Conservation (phyloP, 2,329 filamentous ascomycete species). For the Trichoderma afroharzianum region DNA sequence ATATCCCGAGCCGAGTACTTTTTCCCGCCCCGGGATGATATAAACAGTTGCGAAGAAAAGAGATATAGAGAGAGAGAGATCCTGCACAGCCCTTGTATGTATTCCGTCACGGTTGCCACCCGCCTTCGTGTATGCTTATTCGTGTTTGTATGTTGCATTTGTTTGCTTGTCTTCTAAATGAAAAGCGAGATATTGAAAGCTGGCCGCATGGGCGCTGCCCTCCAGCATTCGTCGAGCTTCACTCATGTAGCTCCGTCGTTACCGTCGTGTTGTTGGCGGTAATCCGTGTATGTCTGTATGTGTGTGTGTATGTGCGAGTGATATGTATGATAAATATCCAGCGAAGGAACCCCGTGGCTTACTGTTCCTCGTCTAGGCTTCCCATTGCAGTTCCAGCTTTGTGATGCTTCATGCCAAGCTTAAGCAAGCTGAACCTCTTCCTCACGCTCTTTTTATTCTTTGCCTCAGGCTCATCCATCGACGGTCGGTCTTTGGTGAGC, state of each 20-base stretch:
- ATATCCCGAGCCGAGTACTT: not conserved
- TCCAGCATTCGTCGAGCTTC: not conserved
- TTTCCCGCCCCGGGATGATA: slow-evolving; percentile 1
- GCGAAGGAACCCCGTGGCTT: not conserved
- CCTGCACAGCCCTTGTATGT: slow-evolving; percentile 1
- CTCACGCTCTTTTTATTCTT: slow-evolving; percentile 62
- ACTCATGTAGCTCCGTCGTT: not conserved
- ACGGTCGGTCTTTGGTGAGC: slow-evolving; percentile 23
- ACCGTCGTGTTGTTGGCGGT: not conserved
- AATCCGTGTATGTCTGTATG: not conserved
- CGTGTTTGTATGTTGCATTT: not conserved
- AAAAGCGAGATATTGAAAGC: not conserved
- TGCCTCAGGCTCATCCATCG: slow-evolving; percentile 31
- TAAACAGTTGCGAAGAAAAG: not conserved
- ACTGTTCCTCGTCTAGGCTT: slow-evolving; percentile 54
- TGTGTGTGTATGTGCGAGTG: not conserved
- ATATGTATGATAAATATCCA: not conserved
- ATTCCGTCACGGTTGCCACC: not conserved
- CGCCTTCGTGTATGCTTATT: not conserved
- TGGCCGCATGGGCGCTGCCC: not conserved
- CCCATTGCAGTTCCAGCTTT: slow-evolving; percentile 52
- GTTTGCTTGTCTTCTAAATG: not conserved
- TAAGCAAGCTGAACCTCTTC: slow-evolving; percentile 75
- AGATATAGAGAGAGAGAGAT: slow-evolving; percentile 4
- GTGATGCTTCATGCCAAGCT: slow-evolving; percentile 66